A percentile compares a stretch with the other conserved stretches of the same genome.
phyloP scores from a whole-genome alignment of 805 yeast genomes.

The Tetrapisispora phaffii region DNA sequence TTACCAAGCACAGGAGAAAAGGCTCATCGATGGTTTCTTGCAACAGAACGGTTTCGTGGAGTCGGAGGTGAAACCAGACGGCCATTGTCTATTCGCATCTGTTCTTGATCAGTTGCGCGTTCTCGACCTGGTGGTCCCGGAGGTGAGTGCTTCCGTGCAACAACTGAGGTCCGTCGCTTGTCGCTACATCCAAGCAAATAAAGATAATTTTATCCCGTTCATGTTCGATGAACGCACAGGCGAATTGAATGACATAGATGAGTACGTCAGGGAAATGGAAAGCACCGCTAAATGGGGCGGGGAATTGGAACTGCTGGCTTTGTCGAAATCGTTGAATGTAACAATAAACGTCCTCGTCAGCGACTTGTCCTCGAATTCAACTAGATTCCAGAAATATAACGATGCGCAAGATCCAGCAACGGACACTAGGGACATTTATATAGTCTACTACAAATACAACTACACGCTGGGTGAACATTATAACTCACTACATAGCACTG shows the following conservation, averaged over 20 bases:
- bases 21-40: slow-evolving; percentile 49
- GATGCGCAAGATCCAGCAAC: too few species aligned
- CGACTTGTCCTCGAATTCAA: slow-evolving; percentile 37
- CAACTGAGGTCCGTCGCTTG: slow-evolving; percentile 60
- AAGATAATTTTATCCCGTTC: slow-evolving; percentile 70
- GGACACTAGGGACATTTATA: slow-evolving; percentile 34
- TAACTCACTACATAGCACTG: slow-evolving; percentile 53
- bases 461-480: slow-evolving; percentile 94
- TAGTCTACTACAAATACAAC: slow-evolving; percentile 76
- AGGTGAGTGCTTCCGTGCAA: slow-evolving; percentile 11
- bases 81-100: slow-evolving; percentile 86
- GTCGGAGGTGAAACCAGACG: slow-evolving; percentile 78
- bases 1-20: slow-evolving; percentile 60
- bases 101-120: slow-evolving; percentile 62
- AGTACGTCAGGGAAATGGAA: slow-evolving; percentile 58
- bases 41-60: slow-evolving; percentile 39
- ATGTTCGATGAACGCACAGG: slow-evolving; percentile 70
- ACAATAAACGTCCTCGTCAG: slow-evolving; percentile 72
- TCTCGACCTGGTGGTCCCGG: slow-evolving; percentile 12
- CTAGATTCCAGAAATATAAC: slow-evolving; percentile 39
- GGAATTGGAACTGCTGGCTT: slow-evolving; percentile 80
- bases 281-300: slow-evolving; percentile 94
- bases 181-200: slow-evolving; percentile 49
- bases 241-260: slow-evolving; percentile 51
- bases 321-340: slow-evolving; percentile 59